Conservation (phyloP, 108 stramenopile genomes). For the Stephanodiscus minutulus region DNA sequence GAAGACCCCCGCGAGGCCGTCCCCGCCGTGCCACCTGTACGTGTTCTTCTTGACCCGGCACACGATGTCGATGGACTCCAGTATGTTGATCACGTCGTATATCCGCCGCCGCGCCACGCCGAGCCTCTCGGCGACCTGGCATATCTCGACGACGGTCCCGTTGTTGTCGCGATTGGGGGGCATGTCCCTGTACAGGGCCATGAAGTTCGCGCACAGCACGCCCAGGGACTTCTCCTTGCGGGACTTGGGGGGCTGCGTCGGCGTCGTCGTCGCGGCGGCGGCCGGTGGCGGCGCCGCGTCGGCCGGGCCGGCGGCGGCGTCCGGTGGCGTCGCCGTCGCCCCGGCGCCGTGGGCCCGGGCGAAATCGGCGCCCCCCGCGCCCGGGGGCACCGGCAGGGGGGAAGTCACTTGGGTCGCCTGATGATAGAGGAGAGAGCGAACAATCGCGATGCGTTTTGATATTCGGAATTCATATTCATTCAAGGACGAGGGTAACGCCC, state of each 20-base stretch:
- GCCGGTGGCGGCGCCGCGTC: background rate
- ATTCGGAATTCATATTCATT: no score
- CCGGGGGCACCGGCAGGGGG: background rate
- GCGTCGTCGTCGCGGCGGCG: no score
- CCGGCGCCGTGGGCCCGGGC: background rate
- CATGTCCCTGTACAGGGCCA: conserved; percentile 47
- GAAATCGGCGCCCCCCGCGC: background rate
- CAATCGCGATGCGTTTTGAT: background rate
- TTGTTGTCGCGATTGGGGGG: conserved; percentile 38
- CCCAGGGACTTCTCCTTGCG: conserved; percentile 86
- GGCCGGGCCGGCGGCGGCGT: background rate
- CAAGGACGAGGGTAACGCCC: no score
- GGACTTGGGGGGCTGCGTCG: conserved; percentile 4
- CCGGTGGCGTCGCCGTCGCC: background rate
- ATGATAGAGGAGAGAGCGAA: no score
- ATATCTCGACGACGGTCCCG: conserved; percentile 50
- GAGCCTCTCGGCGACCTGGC: conserved; percentile 73
- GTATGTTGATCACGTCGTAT: conserved; percentile 95
- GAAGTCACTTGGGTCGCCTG: conserved; percentile 6
- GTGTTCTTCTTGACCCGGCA: conserved; percentile 87
- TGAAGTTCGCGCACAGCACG: conserved; percentile 72
- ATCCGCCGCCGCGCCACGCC: conserved; percentile 92
- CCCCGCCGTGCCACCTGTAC: conserved; percentile 84
- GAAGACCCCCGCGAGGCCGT: conserved; percentile 61
- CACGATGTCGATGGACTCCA: conserved; percentile 84